Percentiles rank a stretch among this genome's conserved stretches.
Conservation (phyloP, 2,329 filamentous ascomycete genomes). For the Paecilomyces sp. region DNA sequence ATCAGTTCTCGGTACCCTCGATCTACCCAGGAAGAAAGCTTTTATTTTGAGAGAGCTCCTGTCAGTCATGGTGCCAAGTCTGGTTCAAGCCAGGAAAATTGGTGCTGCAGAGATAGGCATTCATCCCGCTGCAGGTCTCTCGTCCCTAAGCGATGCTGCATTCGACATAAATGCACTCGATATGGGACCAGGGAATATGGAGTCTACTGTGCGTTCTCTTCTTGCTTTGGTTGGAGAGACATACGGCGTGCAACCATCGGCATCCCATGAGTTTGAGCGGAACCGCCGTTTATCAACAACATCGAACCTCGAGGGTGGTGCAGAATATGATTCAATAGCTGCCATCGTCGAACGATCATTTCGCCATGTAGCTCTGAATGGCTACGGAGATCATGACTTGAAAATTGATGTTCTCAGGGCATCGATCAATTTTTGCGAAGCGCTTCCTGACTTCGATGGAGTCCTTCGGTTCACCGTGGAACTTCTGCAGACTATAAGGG, state of each 20-base stretch:
- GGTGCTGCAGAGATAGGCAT: constrained; percentile 95
- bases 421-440: constrained; percentile 92
- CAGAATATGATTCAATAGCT: constrained; percentile 27
- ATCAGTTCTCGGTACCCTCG: constrained; percentile 72
- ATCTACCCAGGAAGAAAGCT: constrained; percentile 80
- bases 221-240: constrained; percentile 31
- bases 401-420: constrained; percentile 82
- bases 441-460: constrained; percentile 81
- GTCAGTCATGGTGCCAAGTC: constrained; percentile 69
- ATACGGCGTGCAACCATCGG: constrained; percentile 33
- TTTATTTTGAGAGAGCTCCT: constrained; percentile 83
- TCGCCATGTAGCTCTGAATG: constrained; percentile 37
- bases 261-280: constrained; percentile 26
- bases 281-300: constrained; percentile 13
- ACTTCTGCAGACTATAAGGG: constrained; percentile 67
- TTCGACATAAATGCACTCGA: constrained; percentile 38
- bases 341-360: constrained; percentile 39
- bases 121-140: constrained; percentile 82
- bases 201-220: constrained; percentile 32
- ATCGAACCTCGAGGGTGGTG: constrained; percentile 8
- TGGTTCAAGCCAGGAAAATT: constrained; percentile 84
- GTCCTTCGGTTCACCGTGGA: constrained; percentile 84
- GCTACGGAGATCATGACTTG: constrained; percentile 68
- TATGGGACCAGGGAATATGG: constrained; percentile 34
- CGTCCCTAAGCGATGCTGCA: constrained; percentile 56